A percentile compares a stretch with the other conserved stretches of the same genome.
phyloP scores from a whole-genome alignment of 2,329 filamentous ascomycete genomes.

The Byssothecium circinans region DNA sequence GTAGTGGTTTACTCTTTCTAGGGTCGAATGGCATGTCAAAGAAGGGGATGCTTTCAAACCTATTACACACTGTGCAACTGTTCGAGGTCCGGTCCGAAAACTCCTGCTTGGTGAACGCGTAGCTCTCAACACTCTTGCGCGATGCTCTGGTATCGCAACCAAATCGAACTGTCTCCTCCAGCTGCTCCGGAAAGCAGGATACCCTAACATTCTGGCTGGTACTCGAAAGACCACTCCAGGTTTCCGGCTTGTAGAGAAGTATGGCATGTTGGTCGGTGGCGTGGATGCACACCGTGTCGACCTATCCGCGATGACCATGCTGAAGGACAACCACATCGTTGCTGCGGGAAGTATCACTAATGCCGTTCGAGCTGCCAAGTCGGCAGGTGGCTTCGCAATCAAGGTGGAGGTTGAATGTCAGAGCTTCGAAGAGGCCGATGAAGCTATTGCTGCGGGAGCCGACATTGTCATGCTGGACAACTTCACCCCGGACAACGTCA shows the following conservation, averaged over 20 bases:
- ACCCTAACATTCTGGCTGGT: slow-evolving; percentile 82
- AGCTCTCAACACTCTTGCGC: slow-evolving; percentile 83
- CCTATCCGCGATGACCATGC: slow-evolving; percentile 89
- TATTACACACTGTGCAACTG: slow-evolving; percentile 71
- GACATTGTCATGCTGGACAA: slow-evolving; percentile 99
- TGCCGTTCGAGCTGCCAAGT: slow-evolving; percentile 81
- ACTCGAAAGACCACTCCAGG: slow-evolving; percentile 97
- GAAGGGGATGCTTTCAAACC: slow-evolving; percentile 71
- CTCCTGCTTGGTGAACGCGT: slow-evolving; percentile 91
- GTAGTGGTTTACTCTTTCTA: slow-evolving; percentile 22
- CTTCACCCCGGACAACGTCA: slow-evolving; percentile 79
- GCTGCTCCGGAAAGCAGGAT: slow-evolving; percentile 65
- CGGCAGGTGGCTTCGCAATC: slow-evolving; percentile 82
- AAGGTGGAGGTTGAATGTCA: slow-evolving; percentile 98
- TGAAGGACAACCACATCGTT: slow-evolving; percentile 99
- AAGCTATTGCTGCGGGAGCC: slow-evolving; percentile 86
- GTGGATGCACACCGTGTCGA: slow-evolving; percentile 92
- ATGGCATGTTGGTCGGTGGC: slow-evolving; percentile 93
- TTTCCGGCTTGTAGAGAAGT: slow-evolving; percentile 95
- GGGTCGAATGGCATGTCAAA: slow-evolving; percentile 80
- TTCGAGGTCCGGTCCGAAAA: slow-evolving; percentile 78
- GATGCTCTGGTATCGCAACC: slow-evolving; percentile 89
- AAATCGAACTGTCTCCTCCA: slow-evolving; percentile 55
- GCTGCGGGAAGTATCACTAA: slow-evolving; percentile 79
- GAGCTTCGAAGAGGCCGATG: slow-evolving; percentile 82